Base-by-base conservation (phyloP, 441 rosid species). In the Euphorbia celastroides region DNA sequence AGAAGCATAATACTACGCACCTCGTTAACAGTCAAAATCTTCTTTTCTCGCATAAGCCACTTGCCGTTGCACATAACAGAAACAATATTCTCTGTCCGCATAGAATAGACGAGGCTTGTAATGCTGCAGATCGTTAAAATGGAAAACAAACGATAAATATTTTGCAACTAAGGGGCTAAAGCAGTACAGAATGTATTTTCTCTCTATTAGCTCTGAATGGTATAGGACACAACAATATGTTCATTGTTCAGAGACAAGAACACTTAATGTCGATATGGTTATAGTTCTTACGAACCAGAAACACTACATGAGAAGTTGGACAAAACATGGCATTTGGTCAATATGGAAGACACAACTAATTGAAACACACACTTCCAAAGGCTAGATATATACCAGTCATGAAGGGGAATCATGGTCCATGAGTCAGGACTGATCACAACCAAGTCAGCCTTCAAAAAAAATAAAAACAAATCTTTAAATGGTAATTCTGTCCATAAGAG, bases 11-110 rank as follows among this genome's bases (percentile, higher is more conserved):
- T 4, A 41, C 19, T 23, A 28, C 27, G 46, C 79, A 84, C 91
- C 91, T 84, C 91, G 55, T 84, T 69, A 19, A 88, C 82, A 50
- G 77, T 83, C 73, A 80, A 59, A 28, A 88, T 84, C 70, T 73
- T 83, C 82, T 79, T 80, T 51, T 83, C 83, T 78, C 77, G 83
- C 94, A 86, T 86, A 64, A 86, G 78, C 94, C 94, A 84, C 78
- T 67, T 73, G 70, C 94, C 91, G 20, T 88, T 86, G 82, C 94
- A 88, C 84, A 88, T 84, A 36, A 86, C 86, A 2, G 91, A 84
- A 57, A 78, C 75, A 12, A 84, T n/a, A 70, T 88, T 86, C 80
- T 88, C 94, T 1, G 84, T 81, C 75, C 87, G 75, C 87, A 85
- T 79, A 80, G 84, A 74, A 71, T 86, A 83, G 31, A 88, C 91